These are phyloP conservation scores for Carallia brachiata DNA, from an alignment of 345 rosid species.

Conservation along the genomic window DNA sequence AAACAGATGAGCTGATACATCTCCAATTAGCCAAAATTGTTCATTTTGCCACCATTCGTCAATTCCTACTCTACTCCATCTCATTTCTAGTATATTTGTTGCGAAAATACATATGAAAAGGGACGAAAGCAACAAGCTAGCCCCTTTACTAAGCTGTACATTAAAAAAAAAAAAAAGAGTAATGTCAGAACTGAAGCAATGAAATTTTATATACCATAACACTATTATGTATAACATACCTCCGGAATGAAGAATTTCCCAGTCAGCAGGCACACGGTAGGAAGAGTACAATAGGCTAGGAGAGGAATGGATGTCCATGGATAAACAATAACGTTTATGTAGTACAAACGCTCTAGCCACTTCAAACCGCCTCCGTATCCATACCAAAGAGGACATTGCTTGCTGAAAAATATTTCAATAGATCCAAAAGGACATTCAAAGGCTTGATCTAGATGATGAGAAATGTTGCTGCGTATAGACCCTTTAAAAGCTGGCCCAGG, in stretches of 20 bases:
- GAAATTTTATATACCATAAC: too few species aligned
- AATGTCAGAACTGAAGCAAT: background rate
- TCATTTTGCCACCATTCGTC: conserved; percentile 99
- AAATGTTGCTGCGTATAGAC: conserved; percentile 85
- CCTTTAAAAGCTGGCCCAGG: conserved; percentile 88
- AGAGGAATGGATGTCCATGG: conserved; percentile 91
- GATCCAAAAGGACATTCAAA: conserved; percentile 98
- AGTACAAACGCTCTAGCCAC: conserved; percentile 89
- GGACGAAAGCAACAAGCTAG: conserved; percentile 75
- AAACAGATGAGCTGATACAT: conserved; percentile 82
- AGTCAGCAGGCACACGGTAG: conserved; percentile 89
- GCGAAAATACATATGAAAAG: conserved; percentile 92
- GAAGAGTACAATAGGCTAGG: conserved; percentile 84
- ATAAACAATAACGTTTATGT: conserved; percentile 86
- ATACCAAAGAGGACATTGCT: conserved; percentile 97
- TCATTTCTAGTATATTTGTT: conserved; percentile 93
- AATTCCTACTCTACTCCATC: conserved; percentile 94
- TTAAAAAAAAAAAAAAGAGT: conserved; percentile 15
- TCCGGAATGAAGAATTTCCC: conserved; percentile 94
- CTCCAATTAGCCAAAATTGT: conserved; percentile 99
- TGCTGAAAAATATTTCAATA: conserved; percentile 91
- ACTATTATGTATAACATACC: conserved; percentile 35
- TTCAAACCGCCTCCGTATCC: conserved; percentile 97
- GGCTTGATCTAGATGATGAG: conserved; percentile 93
- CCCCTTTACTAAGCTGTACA: conserved; percentile 88